phyloP scores from a whole-genome alignment of 1,284 basidiomycete species.

The Leccinum variabile region DNA sequence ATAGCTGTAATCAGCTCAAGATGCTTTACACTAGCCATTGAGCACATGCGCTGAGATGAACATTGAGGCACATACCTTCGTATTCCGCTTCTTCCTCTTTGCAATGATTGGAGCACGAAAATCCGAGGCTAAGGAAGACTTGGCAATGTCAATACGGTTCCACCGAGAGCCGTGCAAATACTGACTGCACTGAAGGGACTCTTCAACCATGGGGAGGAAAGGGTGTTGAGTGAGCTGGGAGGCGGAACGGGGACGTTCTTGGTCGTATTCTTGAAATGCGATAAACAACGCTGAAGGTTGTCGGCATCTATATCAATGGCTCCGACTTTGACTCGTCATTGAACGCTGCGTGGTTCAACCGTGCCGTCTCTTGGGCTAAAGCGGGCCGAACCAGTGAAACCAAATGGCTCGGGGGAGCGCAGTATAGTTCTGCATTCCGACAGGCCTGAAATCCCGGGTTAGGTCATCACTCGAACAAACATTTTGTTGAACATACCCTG shows the following conservation, averaged over 20 bases:
- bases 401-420: conserved; percentile 45
- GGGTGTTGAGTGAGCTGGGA: conserved; percentile 4
- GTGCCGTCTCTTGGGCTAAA: conserved; percentile 58
- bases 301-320: conserved; percentile 51
- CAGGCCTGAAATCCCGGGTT: conserved; percentile 11
- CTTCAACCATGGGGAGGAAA: conserved; percentile 33
- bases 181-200: conserved; percentile 33
- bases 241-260: conserved; percentile 22
- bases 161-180: neutral
- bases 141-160: conserved; percentile 10
- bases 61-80: conserved; percentile 13
- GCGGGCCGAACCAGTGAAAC: conserved; percentile 48
- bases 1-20: conserved; percentile 21
- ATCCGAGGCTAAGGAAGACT: conserved; percentile 25
- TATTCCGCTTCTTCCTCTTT: conserved; percentile 20
- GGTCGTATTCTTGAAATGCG: conserved; percentile 13
- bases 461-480: conserved; percentile 1
- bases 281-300: conserved; percentile 27
- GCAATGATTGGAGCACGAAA: conserved; percentile 6
- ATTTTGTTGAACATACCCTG: conserved; percentile 28
- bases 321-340: conserved; percentile 47
- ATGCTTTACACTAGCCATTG: conserved; percentile 16
- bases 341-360: conserved; percentile 39
- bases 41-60: conserved; percentile 3
- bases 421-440: conserved; percentile 39